phyloP scores from a whole-genome alignment of 352 stramenopile species.

The Globisporangium nagaii region DNA sequence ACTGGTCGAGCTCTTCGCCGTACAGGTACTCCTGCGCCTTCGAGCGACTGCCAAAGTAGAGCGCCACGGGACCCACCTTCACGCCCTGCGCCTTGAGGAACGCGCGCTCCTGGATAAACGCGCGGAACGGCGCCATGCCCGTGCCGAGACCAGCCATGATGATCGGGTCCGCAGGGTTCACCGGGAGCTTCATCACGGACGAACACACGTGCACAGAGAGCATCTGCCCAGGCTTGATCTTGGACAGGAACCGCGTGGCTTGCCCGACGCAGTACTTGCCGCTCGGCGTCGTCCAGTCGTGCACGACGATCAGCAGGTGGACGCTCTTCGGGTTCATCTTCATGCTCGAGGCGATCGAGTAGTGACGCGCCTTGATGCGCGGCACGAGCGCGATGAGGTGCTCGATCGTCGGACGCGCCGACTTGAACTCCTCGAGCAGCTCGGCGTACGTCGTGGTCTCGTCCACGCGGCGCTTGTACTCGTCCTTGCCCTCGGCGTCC shows the following conservation, averaged over 20 bases:
- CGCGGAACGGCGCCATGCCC: slow-evolving; percentile 87
- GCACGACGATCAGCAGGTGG: slow-evolving; percentile 81
- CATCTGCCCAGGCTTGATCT: slow-evolving; percentile 39
- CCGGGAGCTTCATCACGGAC: slow-evolving; percentile 74
- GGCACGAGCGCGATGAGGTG: slow-evolving; percentile 71
- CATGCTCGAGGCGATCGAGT: slow-evolving; percentile 89
- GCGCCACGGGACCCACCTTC: slow-evolving; percentile 64
- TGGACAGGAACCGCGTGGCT: slow-evolving; percentile 55
- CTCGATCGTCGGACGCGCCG: slow-evolving; percentile 50
- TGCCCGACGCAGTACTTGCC: slow-evolving; percentile 64
- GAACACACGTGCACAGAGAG: slow-evolving; percentile 66
- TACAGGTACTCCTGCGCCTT: slow-evolving; percentile 96
- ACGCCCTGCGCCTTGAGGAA: slow-evolving; percentile 60
- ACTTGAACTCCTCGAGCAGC: slow-evolving; percentile 68
- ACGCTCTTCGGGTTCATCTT: slow-evolving; percentile 81
- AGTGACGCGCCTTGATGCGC: slow-evolving; percentile 85
- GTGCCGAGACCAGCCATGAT: slow-evolving; percentile 87
- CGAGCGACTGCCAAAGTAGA: slow-evolving; percentile 96
- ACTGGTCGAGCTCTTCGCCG: slow-evolving; percentile 84
- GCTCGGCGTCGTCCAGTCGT: slow-evolving; percentile 80
- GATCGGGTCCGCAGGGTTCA: slow-evolving; percentile 63
- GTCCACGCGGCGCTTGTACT: slow-evolving; percentile 74
- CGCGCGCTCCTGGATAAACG: slow-evolving; percentile 87
- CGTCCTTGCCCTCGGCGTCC: slow-evolving; percentile 70
- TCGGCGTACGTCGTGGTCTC: slow-evolving; percentile 79